Evolutionary conservation across 192 early-diverging fungal species (phyloP), one percentile per base, ranked within the genome.

Genomic region (Backusella morwellensis): DNA sequence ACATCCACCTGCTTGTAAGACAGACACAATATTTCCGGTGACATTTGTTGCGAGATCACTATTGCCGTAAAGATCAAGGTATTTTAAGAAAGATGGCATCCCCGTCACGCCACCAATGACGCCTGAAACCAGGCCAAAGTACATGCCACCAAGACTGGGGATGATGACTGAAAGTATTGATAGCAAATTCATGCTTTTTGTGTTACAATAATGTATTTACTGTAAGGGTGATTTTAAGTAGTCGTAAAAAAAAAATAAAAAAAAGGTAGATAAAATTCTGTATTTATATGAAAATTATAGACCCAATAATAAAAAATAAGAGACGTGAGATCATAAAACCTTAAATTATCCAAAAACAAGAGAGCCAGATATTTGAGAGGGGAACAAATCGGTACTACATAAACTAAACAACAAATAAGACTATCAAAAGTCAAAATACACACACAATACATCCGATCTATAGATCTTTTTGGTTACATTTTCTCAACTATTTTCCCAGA

Each of bases 21-120:
- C n/a, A 41, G 68, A 70, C 1, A 70, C 68, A 38, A 70, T 70
- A 70, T 70, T 70, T 70, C 68, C 68, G 1, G 35, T 70, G 7
- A 70, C 38, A 4, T 70, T 35, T 0, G 35, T 21, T 35, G 68
- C 3, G 4, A 41, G 35, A 23, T 14, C 11, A 12, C n/a, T 41
- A 4, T 70, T 38, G 3, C 36, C 36, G 12, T 38, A 17, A n/a
- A 70, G 21, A 23, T n/a, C 68, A 23, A 70, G 21, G 9, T 70
- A 70, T 12, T 35, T 35, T 21, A 38, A 9, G 1, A 70, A 70
- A 23, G 68, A 21, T n/a, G 68, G 68, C 21, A 38, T 70, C 4
- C 38, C 68, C 1, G 38, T 40, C 17, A 70, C 68, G 11, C 68
- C 68, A 29, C 68, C 38, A 21, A 70, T 70, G 35, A 40, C 35